phyloP scores from a whole-genome alignment of 2,329 filamentous ascomycete species.

The Immersiporthe knoxdaviesiana region DNA sequence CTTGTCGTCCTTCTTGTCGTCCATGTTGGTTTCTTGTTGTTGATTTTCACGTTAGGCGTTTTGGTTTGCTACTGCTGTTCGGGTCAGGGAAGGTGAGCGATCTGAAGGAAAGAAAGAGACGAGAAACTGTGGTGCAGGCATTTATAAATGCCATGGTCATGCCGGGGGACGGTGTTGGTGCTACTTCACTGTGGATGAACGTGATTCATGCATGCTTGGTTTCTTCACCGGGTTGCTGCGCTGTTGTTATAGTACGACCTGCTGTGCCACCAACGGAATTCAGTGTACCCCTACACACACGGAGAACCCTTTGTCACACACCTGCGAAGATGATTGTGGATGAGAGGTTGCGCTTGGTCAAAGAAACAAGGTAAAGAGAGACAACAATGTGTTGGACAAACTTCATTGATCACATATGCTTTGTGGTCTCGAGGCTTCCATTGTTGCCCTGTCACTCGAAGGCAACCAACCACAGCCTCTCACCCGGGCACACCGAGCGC shows the following conservation, averaged over 20 bases:
- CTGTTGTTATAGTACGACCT: not conserved
- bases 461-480: not conserved
- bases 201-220: not conserved
- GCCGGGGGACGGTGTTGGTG: too few species aligned
- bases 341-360: not conserved
- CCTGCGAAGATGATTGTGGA: not conserved
- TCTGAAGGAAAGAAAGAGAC: too few species aligned
- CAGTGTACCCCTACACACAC: not conserved
- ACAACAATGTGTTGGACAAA: not conserved
- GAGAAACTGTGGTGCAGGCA: too few species aligned
- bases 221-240: not conserved
- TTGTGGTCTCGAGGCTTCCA: not conserved
- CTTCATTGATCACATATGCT: not conserved
- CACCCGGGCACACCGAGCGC: not conserved
- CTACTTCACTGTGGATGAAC: not conserved
- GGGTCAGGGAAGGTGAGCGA: too few species aligned
- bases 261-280: too few species aligned
- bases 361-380: not conserved
- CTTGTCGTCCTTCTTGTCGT: too few species aligned
- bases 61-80: too few species aligned
- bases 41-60: too few species aligned
- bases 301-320: not conserved
- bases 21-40: too few species aligned
- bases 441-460: not conserved
- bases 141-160: too few species aligned